Base-by-base conservation (phyloP, 2,329 filamentous ascomycete species). In the Onygenales sp. region DNA sequence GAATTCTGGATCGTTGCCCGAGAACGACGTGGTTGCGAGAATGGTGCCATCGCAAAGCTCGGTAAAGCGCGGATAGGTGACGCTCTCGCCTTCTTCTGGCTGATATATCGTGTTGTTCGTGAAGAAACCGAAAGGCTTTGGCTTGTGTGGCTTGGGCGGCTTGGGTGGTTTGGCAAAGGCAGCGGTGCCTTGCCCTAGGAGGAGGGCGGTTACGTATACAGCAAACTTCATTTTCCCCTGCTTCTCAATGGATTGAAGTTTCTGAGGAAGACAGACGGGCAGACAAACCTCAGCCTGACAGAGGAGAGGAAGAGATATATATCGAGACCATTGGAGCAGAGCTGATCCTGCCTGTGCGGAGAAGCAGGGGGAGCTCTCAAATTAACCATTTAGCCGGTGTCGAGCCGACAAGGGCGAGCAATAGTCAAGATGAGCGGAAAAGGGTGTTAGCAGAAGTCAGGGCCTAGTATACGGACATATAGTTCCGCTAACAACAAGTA, bases 21-120 rank as follows among this genome's bases (percentile, higher is more conserved):
- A 36, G 45, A 33, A 13, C 27, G 45, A 27, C 27, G 45, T 31
- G 5, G 45, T 48, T 14, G 45, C 45, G 2, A 48, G 21, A 48
- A 48, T 5, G n/a, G 45, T 48, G 21, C 45, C 45, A 34, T 48
- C 45, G 11, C 32, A 21, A 6, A 48, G 45, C 45, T 48, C 21
- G 14, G 45, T 48, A 36, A 10, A 48, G 4, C 45, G 45, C 27
- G 45, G 45, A 31, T 48, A 48, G 17, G 45, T 48, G 45, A 48
- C 32, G 32, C 21, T 48, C 32, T 48, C 45, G n/a, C 27, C 8
- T 10, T 21, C 45, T 13, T 33, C 27, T 8, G 45, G 45, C 27
- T 48, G 45, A 17, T 48, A 48, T 9, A 48, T 48, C 11, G 45
- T 48, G 27, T 36, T 48, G 32, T 48, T 48, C 45, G 33, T 17